These are phyloP conservation scores for Pythium utonaiense DNA, from an alignment of 352 stramenopile species.

Conservation along the genomic window DNA sequence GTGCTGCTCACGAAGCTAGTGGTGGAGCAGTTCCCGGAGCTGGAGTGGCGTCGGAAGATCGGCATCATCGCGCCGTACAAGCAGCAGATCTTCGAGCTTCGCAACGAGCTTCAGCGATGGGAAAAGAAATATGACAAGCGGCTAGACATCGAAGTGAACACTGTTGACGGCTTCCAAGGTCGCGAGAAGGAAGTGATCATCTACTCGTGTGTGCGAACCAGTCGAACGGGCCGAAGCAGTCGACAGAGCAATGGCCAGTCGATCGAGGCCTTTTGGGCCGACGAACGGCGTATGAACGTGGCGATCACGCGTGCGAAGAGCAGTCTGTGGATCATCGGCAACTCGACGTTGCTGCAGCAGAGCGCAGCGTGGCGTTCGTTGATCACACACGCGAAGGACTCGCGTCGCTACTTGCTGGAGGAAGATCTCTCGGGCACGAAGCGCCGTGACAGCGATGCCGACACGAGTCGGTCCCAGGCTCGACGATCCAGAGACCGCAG, in stretches of 20 bases:
- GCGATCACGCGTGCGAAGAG: constrained; percentile 96
- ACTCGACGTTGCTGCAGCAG: constrained; percentile 64
- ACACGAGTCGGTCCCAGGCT: neutral
- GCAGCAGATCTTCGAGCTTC: constrained; percentile 93
- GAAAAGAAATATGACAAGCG: constrained; percentile 41
- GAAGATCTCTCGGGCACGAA: constrained; percentile 11
- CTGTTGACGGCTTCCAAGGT: constrained; percentile 97
- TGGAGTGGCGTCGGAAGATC: constrained; percentile 90
- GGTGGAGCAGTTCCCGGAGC: constrained; percentile 65
- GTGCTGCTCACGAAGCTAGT: constrained; percentile 89
- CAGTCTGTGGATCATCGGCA: constrained; percentile 89
- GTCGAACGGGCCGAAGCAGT: constrained; percentile 53
- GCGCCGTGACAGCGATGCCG: neutral
- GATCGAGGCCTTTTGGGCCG: constrained; percentile 92
- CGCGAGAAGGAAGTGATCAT: constrained; percentile 98
- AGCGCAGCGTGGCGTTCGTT: constrained; percentile 63
- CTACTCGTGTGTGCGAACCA: constrained; percentile 96
- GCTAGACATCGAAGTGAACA: constrained; percentile 87
- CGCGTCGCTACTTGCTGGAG: constrained; percentile 41
- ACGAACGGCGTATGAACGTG: constrained; percentile 98
- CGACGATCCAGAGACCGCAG: neutral
- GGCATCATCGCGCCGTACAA: constrained; percentile 99
- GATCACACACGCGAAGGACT: constrained; percentile 62
- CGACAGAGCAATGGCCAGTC: constrained; percentile 25
- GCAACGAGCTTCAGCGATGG: constrained; percentile 62